Evolutionary conservation across 208 protist genomes (phyloP).

Genomic region (Acanthamoeba culbertsoni): DNA sequence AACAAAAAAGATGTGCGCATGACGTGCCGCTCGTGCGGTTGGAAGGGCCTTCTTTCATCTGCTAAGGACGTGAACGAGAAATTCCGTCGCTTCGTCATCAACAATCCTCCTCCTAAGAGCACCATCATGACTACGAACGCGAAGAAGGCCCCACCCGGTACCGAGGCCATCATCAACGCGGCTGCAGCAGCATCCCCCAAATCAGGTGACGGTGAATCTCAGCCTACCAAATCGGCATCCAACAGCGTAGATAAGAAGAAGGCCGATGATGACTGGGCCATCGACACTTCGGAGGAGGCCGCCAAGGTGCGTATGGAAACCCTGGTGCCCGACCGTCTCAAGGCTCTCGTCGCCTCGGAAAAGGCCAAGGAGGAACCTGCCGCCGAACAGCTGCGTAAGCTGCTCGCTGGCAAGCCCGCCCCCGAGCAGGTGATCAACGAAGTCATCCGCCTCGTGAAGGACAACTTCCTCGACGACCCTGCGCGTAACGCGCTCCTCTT

Average conservation of each 20-base stretch:
- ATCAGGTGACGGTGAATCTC: neutral
- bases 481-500: neutral
- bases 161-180: neutral
- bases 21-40: slow-evolving; percentile 35
- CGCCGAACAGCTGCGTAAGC: slow-evolving; percentile 6
- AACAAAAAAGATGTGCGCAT: slow-evolving; percentile 52
- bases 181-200: neutral
- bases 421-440: neutral
- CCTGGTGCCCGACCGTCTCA: slow-evolving; percentile 38
- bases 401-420: neutral
- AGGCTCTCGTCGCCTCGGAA: slow-evolving; percentile 10
- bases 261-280: slow-evolving; percentile 50
- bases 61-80: slow-evolving; percentile 44
- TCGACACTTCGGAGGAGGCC: slow-evolving; percentile 42
- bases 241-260: slow-evolving; percentile 23
- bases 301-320: slow-evolving; percentile 54
- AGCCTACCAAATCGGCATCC: neutral
- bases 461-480: slow-evolving; percentile 29
- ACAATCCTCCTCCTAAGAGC: slow-evolving; percentile 15
- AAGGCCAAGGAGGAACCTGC: slow-evolving; percentile 41
- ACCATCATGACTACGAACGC: slow-evolving; percentile 38
- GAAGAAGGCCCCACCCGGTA: neutral
- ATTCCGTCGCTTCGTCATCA: slow-evolving; percentile 48
- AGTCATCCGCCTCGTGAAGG: neutral
- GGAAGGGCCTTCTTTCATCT: slow-evolving; percentile 23